Conservation (phyloP, 2,329 filamentous ascomycete genomes). For the Rutstroemia sp. region DNA sequence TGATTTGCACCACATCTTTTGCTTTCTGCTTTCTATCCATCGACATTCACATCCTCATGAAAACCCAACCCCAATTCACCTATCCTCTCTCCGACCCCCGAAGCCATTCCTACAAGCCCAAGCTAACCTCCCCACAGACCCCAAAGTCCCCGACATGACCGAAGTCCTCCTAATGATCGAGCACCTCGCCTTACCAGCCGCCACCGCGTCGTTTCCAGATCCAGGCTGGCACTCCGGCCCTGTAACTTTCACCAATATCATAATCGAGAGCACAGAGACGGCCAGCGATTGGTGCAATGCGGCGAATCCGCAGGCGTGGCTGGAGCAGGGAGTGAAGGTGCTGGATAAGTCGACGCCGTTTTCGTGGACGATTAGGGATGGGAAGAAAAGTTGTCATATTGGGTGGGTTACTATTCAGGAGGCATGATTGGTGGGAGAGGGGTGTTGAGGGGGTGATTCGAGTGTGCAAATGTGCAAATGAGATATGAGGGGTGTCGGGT, state of each 20-base stretch:
- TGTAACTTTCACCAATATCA: constrained; percentile 5
- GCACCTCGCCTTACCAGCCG: neutral
- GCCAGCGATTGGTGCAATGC: constrained; percentile 3
- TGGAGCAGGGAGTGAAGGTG: neutral
- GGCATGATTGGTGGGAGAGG: neutral
- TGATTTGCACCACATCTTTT: neutral
- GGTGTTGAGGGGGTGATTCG: neutral
- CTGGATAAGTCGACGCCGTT: neutral
- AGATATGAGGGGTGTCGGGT: too few relatives aligned
- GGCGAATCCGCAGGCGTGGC: neutral
- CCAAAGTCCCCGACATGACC: constrained; percentile 2
- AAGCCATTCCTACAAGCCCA: too few relatives aligned
- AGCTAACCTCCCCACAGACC: neutral
- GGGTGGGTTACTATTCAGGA: neutral
- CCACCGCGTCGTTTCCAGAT: neutral
- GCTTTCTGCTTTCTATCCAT: too few relatives aligned
- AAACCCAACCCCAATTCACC: too few relatives aligned
- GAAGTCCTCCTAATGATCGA: neutral
- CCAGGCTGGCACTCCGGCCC: constrained; percentile 2
- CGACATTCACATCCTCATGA: too few relatives aligned
- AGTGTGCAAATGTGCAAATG: too few relatives aligned
- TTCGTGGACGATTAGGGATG: neutral
- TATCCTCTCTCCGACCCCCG: too few relatives aligned
- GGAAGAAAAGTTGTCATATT: constrained; percentile 1
- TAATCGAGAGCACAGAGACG: neutral